These are phyloP conservation scores for Aspergillus viridinutans DNA, from an alignment of 2,329 filamentous ascomycete genomes.

Conservation along the genomic window DNA sequence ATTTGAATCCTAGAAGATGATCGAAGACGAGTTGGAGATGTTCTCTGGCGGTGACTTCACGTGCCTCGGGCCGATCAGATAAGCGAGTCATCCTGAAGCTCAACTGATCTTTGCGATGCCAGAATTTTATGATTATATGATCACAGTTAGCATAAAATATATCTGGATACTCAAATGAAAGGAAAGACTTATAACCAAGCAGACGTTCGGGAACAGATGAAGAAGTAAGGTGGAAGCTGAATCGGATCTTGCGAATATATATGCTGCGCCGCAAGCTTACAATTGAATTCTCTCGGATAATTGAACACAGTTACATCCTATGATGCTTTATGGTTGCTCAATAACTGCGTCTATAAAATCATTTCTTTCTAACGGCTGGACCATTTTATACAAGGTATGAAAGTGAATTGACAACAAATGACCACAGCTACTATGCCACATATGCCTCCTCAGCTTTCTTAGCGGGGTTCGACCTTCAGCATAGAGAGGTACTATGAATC, in stretches of 20 bases:
- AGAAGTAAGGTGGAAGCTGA: not conserved
- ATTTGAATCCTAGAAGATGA: not conserved
- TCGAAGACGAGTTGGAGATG: not conserved
- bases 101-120: too few species aligned
- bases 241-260: not conserved
- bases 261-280: not conserved
- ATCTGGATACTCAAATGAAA: not conserved
- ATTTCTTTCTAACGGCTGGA: not conserved
- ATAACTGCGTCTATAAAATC: not conserved
- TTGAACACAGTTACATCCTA: not conserved
- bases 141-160: not conserved
- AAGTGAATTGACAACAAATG: not conserved
- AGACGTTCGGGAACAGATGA: not conserved
- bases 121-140: not conserved
- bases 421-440: not conserved
- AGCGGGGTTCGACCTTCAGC: not conserved
- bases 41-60: conserved; percentile 8
- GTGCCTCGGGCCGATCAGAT: conserved; percentile 12
- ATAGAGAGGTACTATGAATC: not conserved
- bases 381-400: not conserved
- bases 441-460: not conserved
- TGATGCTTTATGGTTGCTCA: not conserved
- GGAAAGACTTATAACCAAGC: not conserved
- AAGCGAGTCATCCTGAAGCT: not conserved
- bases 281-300: not conserved